Percentiles rank a stretch among this genome's conserved stretches.
phyloP scores from a whole-genome alignment of 1,284 basidiomycete genomes.

The Athelia psychrophila region DNA sequence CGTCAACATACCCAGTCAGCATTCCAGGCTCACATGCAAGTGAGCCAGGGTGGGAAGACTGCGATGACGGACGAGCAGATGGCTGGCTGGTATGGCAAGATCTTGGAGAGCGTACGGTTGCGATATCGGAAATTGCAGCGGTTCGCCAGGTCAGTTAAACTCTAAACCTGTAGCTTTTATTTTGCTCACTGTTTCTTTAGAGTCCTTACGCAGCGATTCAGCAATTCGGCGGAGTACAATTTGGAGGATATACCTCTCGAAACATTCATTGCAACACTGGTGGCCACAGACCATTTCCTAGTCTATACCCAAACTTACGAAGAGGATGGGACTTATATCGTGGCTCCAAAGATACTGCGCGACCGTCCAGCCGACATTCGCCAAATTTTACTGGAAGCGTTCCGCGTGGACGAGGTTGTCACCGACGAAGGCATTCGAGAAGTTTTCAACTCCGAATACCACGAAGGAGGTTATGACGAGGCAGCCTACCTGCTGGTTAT shows the following conservation, averaged over 20 bases:
- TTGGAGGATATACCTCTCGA: conserved; percentile 82
- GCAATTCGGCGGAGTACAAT: conserved; percentile 94
- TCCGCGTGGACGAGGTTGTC: conserved; percentile 66
- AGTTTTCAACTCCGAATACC: conserved; percentile 47
- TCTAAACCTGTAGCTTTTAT: neutral
- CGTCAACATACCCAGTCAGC: conserved; percentile 11
- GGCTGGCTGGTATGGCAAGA: conserved; percentile 88
- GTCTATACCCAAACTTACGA: conserved; percentile 92
- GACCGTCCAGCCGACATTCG: conserved; percentile 82
- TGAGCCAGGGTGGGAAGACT: conserved; percentile 19
- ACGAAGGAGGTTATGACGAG: conserved; percentile 55
- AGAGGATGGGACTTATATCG: conserved; percentile 90
- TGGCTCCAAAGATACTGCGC: conserved; percentile 83
- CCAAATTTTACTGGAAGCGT: conserved; percentile 83
- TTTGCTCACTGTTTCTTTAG: conserved; percentile 31
- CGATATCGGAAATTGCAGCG: conserved; percentile 94
- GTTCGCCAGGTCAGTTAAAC: conserved; percentile 71
- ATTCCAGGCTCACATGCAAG: conserved; percentile 21
- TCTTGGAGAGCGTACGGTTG: conserved; percentile 90
- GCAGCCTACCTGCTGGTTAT: conserved; percentile 81
- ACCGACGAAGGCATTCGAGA: conserved; percentile 53
- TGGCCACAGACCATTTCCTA: conserved; percentile 90
- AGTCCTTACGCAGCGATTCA: conserved; percentile 82
- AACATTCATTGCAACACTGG: conserved; percentile 77
- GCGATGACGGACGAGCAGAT: conserved; percentile 82